phyloP scores from a whole-genome alignment of 345 rosid genomes.

The Pistacia vera region DNA sequence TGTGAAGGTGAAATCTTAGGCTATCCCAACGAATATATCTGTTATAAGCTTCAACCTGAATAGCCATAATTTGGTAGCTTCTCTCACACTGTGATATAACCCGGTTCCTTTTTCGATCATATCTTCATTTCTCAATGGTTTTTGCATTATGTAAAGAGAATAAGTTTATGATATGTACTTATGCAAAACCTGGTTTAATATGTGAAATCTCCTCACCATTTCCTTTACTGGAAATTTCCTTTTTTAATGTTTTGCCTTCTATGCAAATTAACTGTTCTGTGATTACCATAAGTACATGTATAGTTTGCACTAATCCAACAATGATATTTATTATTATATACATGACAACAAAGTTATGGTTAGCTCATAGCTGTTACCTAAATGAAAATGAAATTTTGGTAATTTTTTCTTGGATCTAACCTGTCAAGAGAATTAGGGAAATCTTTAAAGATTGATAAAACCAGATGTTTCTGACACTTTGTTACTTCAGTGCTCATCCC shows the following conservation, averaged over 20 bases:
- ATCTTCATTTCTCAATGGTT: not conserved
- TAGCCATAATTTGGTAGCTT: slow-evolving; percentile 22
- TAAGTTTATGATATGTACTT: not conserved
- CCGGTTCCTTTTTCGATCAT: not conserved
- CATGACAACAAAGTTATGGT: not conserved
- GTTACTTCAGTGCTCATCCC: too few species aligned
- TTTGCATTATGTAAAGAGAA: not conserved
- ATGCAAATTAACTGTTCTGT: not conserved
- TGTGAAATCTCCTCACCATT: not conserved
- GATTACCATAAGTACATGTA: not conserved
- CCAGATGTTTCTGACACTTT: too few species aligned
- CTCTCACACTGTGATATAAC: not conserved
- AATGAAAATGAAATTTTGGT: not conserved
- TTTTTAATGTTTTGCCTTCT: not conserved
- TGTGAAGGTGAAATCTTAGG: not conserved
- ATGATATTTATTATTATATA: not conserved
- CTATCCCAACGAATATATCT: slow-evolving; percentile 41
- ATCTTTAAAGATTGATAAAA: not conserved
- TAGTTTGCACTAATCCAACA: not conserved
- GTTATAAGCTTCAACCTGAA: slow-evolving; percentile 24
- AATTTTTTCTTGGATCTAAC: not conserved
- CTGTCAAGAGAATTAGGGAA: not conserved
- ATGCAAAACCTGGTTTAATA: not conserved
- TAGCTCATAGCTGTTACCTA: not conserved
- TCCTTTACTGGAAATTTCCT: not conserved